Conservation (phyloP, 306 rosid genomes). For the Fragaria iinumae region DNA sequence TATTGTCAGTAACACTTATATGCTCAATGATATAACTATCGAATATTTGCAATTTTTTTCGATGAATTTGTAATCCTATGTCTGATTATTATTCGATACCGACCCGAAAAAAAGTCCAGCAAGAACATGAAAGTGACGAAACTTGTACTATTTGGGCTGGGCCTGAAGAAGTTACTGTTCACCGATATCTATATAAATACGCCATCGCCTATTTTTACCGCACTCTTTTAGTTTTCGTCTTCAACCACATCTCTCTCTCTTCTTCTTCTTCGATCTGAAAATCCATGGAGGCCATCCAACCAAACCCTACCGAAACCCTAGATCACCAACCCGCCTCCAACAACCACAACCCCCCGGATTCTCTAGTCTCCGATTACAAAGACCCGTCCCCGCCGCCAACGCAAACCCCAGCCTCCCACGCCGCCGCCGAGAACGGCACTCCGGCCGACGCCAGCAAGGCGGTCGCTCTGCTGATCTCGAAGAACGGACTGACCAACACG, state of each 20-base stretch:
- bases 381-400: conserved; percentile 6
- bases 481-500: conserved; percentile 65
- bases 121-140: no score
- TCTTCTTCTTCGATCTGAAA: conserved; percentile 1
- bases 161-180: no score
- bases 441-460: background rate
- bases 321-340: conserved; percentile 33
- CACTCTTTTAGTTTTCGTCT: background rate
- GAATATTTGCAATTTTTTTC: no score
- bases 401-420: conserved; percentile 11
- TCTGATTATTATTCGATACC: no score
- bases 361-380: conserved; percentile 1
- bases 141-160: no score
- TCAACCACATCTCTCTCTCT: background rate
- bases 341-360: conserved; percentile 16
- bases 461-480: conserved; percentile 40
- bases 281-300: conserved; percentile 57
- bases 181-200: no score
- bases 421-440: conserved; percentile 10
- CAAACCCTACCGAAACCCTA: conserved; percentile 39
- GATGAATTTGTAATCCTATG: no score
- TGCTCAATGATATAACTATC: no score
- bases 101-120: no score
- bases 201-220: no score
- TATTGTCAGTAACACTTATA: no score